A percentile compares a stretch with the other conserved stretches of the same genome.
phyloP scores from a whole-genome alignment of 225 moss, liverwort and hornwort species.

The Physcomitrium patens region DNA sequence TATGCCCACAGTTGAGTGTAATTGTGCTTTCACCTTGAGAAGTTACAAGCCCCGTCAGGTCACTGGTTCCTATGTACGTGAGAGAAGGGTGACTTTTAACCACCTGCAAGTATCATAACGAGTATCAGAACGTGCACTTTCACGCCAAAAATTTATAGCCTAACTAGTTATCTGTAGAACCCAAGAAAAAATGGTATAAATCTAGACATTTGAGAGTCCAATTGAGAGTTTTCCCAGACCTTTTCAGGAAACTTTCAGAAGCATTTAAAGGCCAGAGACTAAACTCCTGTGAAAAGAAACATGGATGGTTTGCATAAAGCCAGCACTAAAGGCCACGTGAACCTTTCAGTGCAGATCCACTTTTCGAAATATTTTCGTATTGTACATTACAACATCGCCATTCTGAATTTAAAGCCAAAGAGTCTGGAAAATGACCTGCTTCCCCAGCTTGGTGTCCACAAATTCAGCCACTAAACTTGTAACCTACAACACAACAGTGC shows the following conservation, averaged over 20 bases:
- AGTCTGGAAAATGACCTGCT: slow-evolving; percentile 52
- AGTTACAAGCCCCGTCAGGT: slow-evolving; percentile 63
- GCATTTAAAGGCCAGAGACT: too few species aligned
- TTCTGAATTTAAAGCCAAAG: slow-evolving; percentile 4
- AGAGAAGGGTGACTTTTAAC: slow-evolving; percentile 68
- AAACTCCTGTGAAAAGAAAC: slow-evolving; percentile 7
- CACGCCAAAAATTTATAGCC: background rate
- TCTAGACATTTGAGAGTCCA: slow-evolving; percentile 20
- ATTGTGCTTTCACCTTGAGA: slow-evolving; percentile 55
- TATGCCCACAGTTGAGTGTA: background rate
- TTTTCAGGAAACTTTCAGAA: background rate
- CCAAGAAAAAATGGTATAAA: background rate
- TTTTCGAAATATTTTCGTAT: slow-evolving; percentile 18
- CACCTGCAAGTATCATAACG: slow-evolving; percentile 49
- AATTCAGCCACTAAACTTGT: slow-evolving; percentile 72
- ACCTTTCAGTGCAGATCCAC: slow-evolving; percentile 17
- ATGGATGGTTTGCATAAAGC: slow-evolving; percentile 12
- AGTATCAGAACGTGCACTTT: slow-evolving; percentile 22
- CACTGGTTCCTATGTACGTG: slow-evolving; percentile 74
- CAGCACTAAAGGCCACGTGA: background rate
- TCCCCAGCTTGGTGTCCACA: slow-evolving; percentile 67
- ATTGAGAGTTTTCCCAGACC: slow-evolving; percentile 1
- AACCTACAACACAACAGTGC: slow-evolving; percentile 43
- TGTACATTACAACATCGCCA: background rate
- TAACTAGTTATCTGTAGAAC: slow-evolving; percentile 17